Evolutionary conservation across 2,329 filamentous ascomycete species (phyloP).

Genomic region (Curvularia hawaiiensis): DNA sequence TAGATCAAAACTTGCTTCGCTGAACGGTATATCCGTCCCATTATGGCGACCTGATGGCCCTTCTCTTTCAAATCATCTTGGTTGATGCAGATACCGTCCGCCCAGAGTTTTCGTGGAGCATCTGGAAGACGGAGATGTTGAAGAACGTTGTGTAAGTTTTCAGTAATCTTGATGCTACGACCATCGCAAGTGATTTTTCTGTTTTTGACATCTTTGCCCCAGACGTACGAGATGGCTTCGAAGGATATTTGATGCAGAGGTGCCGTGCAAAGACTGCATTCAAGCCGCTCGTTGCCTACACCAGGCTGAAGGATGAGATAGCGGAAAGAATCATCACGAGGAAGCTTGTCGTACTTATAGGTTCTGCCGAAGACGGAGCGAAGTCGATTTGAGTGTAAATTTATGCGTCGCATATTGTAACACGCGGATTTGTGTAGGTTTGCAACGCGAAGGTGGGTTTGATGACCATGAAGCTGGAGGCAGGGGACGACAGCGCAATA

Average conservation of each 20-base stretch:
- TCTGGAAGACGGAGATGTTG: conserved; percentile 7
- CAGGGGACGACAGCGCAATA: background rate
- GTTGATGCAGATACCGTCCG: conserved; percentile 24
- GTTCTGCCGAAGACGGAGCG: background rate
- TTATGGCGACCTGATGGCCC: conserved; percentile 17
- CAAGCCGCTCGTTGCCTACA: conserved; percentile 4
- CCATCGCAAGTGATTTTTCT: conserved; percentile 14
- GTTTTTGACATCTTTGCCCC: conserved; percentile 14
- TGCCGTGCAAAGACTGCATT: conserved; percentile 14
- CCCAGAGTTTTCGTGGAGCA: conserved; percentile 16
- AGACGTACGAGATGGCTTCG: conserved; percentile 23
- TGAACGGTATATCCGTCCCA: conserved; percentile 19
- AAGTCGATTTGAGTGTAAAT: background rate
- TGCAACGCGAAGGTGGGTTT: background rate
- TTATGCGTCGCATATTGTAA: background rate
- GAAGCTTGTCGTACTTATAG: conserved; percentile 13
- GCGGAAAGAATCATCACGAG: conserved; percentile 6
- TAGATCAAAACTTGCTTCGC: conserved; percentile 18
- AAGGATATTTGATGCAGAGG: conserved; percentile 8
- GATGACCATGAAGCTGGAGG: background rate
- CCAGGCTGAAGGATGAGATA: conserved; percentile 9
- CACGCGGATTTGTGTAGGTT: background rate
- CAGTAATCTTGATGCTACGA: conserved; percentile 6
- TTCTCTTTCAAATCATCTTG: conserved; percentile 22
- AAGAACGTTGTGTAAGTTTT: conserved; percentile 15